phyloP scores from a whole-genome alignment of 2,329 filamentous ascomycete genomes.

The Pezicula radicicola region DNA sequence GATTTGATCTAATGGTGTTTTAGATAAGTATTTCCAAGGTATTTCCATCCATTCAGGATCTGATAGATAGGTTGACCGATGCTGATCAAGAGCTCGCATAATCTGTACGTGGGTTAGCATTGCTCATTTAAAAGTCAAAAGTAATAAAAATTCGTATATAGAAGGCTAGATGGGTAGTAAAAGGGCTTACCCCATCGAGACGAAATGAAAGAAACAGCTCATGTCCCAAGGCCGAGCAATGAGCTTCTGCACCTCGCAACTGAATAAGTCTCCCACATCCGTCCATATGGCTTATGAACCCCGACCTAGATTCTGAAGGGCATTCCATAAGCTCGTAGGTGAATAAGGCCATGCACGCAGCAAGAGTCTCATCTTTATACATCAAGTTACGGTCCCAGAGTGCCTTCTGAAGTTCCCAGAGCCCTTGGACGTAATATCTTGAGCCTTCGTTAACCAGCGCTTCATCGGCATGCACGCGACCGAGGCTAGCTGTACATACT shows the following conservation, averaged over 20 bases:
- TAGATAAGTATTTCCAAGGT: conserved; percentile 26
- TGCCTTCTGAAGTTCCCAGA: conserved; percentile 33
- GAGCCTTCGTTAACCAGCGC: conserved; percentile 27
- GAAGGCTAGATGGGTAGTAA: not conserved
- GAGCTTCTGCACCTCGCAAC: conserved; percentile 28
- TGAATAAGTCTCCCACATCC: conserved; percentile 30
- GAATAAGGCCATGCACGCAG: conserved; percentile 31
- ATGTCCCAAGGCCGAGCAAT: conserved; percentile 29
- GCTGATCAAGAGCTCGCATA: conserved; percentile 22
- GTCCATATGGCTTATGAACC: conserved; percentile 29
- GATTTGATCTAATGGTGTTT: conserved; percentile 24
- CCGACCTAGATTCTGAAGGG: conserved; percentile 25
- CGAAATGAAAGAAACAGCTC: conserved; percentile 30
- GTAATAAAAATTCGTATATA: no score
- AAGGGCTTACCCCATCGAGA: conserved; percentile 17
- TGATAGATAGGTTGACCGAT: conserved; percentile 24
- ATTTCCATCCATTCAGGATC: conserved; percentile 27
- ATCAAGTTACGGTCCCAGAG: conserved; percentile 28
- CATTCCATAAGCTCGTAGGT: conserved; percentile 35
- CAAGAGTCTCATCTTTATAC: conserved; percentile 32
- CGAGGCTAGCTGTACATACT: conserved; percentile 25
- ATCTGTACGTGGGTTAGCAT: conserved; percentile 19
- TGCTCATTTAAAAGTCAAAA: not conserved
- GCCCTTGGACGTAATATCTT: conserved; percentile 30
- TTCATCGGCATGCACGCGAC: conserved; percentile 22